A percentile compares a stretch with the other conserved stretches of the same genome.
Evolutionary conservation across 129 eudicot genomes (phyloP).

Genomic region (Solidago caesia): DNA sequence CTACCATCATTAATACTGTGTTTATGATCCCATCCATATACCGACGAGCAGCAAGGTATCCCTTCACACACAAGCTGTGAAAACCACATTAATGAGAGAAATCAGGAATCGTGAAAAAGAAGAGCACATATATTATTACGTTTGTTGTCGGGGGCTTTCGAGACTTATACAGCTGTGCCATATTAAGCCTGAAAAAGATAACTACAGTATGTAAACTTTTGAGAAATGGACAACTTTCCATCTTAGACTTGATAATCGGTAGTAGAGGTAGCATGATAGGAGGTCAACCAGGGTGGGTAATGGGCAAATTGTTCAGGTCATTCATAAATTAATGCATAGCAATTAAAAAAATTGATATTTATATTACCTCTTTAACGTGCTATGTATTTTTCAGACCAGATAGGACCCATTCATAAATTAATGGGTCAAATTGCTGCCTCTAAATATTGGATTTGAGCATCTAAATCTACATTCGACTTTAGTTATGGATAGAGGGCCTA

Average conservation of each 20-base stretch:
- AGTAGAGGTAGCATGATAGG: too few species aligned
- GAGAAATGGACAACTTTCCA: neutral
- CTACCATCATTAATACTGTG: constrained; percentile 83
- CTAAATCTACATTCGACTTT: too few species aligned
- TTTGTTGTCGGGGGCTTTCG: neutral
- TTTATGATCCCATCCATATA: constrained; percentile 90
- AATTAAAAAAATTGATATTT: too few species aligned
- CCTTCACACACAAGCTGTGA: constrained; percentile 90
- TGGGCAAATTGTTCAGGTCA: too few species aligned
- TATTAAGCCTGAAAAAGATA: neutral
- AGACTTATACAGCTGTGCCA: neutral
- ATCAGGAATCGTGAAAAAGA: constrained; percentile 6
- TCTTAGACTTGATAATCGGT: neutral
- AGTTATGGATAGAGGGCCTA: too few species aligned
- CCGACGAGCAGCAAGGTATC: constrained; percentile 95
- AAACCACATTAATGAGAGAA: neutral
- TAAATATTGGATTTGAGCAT: too few species aligned
- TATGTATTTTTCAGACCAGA: too few species aligned
- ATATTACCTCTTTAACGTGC: too few species aligned
- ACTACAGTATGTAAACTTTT: neutral
- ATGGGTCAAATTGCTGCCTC: too few species aligned
- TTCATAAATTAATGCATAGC: too few species aligned
- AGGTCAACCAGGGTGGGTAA: too few species aligned
- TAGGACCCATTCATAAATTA: too few species aligned
- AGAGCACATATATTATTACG: neutral